A percentile compares a stretch with the other conserved stretches of the same genome.
Evolutionary conservation across 129 eudicot species (phyloP).

Genomic region (Arctium minus): DNA sequence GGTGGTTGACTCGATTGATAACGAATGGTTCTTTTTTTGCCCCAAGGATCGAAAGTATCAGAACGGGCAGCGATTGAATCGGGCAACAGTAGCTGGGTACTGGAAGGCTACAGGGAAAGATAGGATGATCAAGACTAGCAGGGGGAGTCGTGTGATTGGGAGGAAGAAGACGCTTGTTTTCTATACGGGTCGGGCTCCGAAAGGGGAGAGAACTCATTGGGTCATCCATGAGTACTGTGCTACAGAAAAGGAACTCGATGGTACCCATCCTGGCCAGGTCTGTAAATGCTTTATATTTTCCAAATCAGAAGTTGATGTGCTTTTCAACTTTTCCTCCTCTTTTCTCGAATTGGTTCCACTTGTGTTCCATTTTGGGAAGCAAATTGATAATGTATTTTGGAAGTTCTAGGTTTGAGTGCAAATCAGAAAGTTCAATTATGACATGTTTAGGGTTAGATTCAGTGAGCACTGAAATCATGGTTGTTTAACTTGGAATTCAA

Average conservation of each 20-base stretch:
- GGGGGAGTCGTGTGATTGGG: constrained; percentile 55
- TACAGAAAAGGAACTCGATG: constrained; percentile 61
- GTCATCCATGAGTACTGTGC: constrained; percentile 81
- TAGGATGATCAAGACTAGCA: constrained; percentile 42
- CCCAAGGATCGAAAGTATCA: constrained; percentile 82
- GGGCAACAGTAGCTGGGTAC: constrained; percentile 71
- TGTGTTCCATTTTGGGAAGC: background rate
- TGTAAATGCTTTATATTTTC: background rate
- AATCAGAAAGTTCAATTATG: background rate
- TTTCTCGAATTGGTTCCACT: background rate
- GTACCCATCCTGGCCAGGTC: constrained; percentile 81
- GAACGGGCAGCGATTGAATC: constrained; percentile 58
- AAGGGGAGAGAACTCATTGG: constrained; percentile 74
- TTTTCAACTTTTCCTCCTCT: background rate
- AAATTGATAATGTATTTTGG: background rate
- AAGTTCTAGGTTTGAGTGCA: background rate
- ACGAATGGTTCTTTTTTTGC: constrained; percentile 81
- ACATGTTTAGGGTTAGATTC: background rate
- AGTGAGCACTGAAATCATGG: background rate
- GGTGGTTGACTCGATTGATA: constrained; percentile 49
- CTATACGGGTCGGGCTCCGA: constrained; percentile 75
- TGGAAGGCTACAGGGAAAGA: constrained; percentile 95
- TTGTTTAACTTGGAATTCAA: background rate
- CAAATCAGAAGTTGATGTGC: background rate
- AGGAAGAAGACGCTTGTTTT: constrained; percentile 79